Percentiles rank a stretch among this genome's conserved stretches.
These are phyloP conservation scores for Rhodotorula sp. DNA, from an alignment of 1,284 basidiomycete genomes.

Conservation along the genomic window DNA sequence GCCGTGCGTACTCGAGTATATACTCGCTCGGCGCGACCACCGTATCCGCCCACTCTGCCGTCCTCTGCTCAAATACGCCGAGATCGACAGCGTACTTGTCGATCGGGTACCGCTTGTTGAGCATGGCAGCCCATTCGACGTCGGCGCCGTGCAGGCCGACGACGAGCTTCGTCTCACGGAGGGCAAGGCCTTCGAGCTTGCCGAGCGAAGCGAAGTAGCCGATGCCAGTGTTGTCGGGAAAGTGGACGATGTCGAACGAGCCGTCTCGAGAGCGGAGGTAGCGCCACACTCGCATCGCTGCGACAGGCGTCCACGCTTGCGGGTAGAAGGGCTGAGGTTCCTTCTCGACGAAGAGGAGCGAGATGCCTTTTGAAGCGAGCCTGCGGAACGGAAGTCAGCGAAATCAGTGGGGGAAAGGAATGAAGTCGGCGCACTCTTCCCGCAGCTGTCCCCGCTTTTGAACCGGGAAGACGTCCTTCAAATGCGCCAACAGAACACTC, in stretches of 20 bases:
- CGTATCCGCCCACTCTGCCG: slow-evolving; percentile 37
- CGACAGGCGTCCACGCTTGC: slow-evolving; percentile 33
- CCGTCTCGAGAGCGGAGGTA: slow-evolving; percentile 20
- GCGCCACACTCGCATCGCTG: slow-evolving; percentile 34
- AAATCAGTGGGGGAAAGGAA: too few species aligned
- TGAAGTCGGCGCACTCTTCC: neutral
- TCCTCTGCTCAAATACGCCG: slow-evolving; percentile 31
- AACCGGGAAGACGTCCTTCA: slow-evolving; percentile 18
- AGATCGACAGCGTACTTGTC: slow-evolving; percentile 35
- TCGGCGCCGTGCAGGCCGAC: slow-evolving; percentile 41
- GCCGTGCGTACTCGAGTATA: slow-evolving; percentile 34
- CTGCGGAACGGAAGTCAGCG: neutral
- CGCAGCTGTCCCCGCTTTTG: slow-evolving; percentile 6
- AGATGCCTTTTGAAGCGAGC: slow-evolving; percentile 11
- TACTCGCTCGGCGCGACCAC: slow-evolving; percentile 39
- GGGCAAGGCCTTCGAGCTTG: slow-evolving; percentile 30
- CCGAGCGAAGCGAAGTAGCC: slow-evolving; percentile 34
- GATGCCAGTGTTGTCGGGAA: slow-evolving; percentile 41
- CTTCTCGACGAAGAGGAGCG: slow-evolving; percentile 26
- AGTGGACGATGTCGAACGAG: slow-evolving; percentile 37
- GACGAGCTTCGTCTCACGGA: slow-evolving; percentile 23
- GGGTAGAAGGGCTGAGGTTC: slow-evolving; percentile 32
- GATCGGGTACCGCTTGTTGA: slow-evolving; percentile 36
- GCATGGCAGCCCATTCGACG: slow-evolving; percentile 39
- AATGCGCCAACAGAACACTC: slow-evolving; percentile 34